Evolutionary conservation across 2,329 filamentous ascomycete species (phyloP).

Genomic region (Paraphoma sp.): DNA sequence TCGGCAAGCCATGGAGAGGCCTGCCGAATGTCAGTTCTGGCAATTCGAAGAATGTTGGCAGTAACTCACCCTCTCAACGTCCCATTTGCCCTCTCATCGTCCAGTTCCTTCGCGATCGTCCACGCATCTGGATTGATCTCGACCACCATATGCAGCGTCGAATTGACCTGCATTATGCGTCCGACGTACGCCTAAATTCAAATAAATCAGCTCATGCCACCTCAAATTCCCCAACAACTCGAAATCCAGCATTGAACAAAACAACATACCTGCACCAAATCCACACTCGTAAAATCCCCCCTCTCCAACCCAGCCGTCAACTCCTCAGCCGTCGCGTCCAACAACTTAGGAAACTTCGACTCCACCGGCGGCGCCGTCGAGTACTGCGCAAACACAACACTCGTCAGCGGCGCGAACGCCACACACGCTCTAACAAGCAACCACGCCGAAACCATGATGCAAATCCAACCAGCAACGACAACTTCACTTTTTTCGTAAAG

Average conservation of each 20-base stretch:
- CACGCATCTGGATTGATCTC: constrained; percentile 64
- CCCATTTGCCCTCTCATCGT: constrained; percentile 57
- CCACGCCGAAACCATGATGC: constrained; percentile 28
- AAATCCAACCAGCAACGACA: constrained; percentile 4
- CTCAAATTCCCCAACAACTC: not conserved
- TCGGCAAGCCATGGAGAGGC: constrained; percentile 69
- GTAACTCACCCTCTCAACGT: constrained; percentile 52
- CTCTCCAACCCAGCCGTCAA: constrained; percentile 57
- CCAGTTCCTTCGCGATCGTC: constrained; percentile 56
- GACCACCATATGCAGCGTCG: constrained; percentile 58
- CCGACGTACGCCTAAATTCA: constrained; percentile 56
- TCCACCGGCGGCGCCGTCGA: constrained; percentile 1
- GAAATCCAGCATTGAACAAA: not conserved
- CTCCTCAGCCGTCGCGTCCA: constrained; percentile 61
- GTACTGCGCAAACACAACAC: constrained; percentile 24
- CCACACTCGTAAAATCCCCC: constrained; percentile 62
- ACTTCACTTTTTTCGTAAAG: no score
- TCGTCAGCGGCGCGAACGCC: constrained; percentile 25
- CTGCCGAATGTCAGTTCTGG: constrained; percentile 27
- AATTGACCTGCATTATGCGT: constrained; percentile 61
- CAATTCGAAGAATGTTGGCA: not conserved
- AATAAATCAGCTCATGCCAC: not conserved
- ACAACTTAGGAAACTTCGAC: constrained; percentile 46
- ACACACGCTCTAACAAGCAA: constrained; percentile 22
- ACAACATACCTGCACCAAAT: constrained; percentile 54